Conservation (phyloP, 2,329 filamentous ascomycete species). For the Penicillium expansum region DNA sequence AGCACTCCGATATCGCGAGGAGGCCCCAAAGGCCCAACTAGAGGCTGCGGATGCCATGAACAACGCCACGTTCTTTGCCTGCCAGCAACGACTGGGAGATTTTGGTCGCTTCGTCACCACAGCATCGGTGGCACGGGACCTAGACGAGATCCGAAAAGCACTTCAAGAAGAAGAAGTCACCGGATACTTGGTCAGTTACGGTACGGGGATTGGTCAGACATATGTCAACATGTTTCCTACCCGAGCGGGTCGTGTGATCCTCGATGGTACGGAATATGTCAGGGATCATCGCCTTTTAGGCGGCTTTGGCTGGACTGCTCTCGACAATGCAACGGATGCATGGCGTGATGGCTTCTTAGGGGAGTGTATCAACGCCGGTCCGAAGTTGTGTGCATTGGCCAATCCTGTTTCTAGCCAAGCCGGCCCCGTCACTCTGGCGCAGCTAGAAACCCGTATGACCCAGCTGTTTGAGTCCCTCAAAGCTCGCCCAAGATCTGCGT, state of each 20-base stretch:
- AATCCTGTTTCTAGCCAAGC: not conserved
- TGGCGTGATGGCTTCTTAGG: slow-evolving; percentile 18
- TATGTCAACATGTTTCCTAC: slow-evolving; percentile 20
- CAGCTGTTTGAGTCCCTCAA: slow-evolving; percentile 8
- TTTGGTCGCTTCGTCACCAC: slow-evolving; percentile 20
- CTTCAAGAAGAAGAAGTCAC: slow-evolving; percentile 15
- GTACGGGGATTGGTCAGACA: slow-evolving; percentile 18
- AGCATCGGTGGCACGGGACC: slow-evolving; percentile 15
- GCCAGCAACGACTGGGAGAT: slow-evolving; percentile 15
- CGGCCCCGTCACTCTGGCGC: slow-evolving; percentile 3
- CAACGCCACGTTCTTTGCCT: slow-evolving; percentile 17
- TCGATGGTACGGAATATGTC: slow-evolving; percentile 19
- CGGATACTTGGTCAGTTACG: slow-evolving; percentile 18
- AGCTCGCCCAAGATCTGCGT: slow-evolving; percentile 13
- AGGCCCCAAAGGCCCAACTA: slow-evolving; percentile 7
- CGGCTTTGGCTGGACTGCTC: slow-evolving; percentile 17
- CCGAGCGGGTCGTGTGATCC: slow-evolving; percentile 15
- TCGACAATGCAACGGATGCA: slow-evolving; percentile 16
- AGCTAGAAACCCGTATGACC: slow-evolving; percentile 11
- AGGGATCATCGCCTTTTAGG: slow-evolving; percentile 13
- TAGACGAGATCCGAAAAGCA: slow-evolving; percentile 18
- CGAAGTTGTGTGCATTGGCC: slow-evolving; percentile 15
- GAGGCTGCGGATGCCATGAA: slow-evolving; percentile 17
- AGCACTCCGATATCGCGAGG: slow-evolving; percentile 13
- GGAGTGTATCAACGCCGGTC: slow-evolving; percentile 16